phyloP scores from a whole-genome alignment of 495 filamentous ascomycete genomes.

The Staphylotrichum tortipilum region DNA sequence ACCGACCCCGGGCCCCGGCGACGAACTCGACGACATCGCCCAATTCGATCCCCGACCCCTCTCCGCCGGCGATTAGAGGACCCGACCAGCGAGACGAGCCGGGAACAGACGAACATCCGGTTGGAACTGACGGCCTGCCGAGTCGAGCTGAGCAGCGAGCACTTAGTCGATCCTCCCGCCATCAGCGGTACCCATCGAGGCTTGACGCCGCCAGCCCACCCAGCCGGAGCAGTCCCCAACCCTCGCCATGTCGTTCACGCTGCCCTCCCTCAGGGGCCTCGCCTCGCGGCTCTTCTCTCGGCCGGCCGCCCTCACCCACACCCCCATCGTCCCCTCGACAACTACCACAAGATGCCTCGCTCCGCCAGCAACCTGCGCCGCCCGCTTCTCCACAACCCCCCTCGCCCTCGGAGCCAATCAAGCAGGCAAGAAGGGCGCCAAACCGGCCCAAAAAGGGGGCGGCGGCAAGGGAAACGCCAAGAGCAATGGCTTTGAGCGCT shows the following conservation, averaged over 20 bases:
- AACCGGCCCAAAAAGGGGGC: too few species aligned
- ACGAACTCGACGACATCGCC: slow-evolving; percentile 1
- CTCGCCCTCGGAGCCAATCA: neutral
- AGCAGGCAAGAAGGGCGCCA: too few species aligned
- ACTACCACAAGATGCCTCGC: slow-evolving; percentile 7
- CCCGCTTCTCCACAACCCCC: slow-evolving; percentile 12
- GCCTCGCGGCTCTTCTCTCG: slow-evolving; percentile 19
- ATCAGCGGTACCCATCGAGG: too few species aligned
- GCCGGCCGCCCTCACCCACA: slow-evolving; percentile 1
- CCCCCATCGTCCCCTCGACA: neutral
- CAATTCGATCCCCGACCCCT: neutral
- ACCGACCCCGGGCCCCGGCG: neutral
- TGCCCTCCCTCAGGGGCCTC: slow-evolving; percentile 20
- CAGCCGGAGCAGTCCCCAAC: neutral
- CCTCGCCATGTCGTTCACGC: slow-evolving; percentile 16
- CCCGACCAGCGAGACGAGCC: neutral
- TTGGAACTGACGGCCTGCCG: too few species aligned
- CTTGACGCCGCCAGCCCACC: too few species aligned
- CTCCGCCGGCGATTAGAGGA: neutral
- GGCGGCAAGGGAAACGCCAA: neutral
- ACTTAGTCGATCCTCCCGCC: too few species aligned
- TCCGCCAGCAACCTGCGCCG: neutral
- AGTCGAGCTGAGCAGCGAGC: too few species aligned
- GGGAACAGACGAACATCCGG: neutral
- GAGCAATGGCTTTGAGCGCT: too few species aligned